Percentiles rank a stretch among this genome's conserved stretches.
Evolutionary conservation across 2,329 filamentous ascomycete genomes (phyloP).

Genomic region (Colletotrichum agaves): DNA sequence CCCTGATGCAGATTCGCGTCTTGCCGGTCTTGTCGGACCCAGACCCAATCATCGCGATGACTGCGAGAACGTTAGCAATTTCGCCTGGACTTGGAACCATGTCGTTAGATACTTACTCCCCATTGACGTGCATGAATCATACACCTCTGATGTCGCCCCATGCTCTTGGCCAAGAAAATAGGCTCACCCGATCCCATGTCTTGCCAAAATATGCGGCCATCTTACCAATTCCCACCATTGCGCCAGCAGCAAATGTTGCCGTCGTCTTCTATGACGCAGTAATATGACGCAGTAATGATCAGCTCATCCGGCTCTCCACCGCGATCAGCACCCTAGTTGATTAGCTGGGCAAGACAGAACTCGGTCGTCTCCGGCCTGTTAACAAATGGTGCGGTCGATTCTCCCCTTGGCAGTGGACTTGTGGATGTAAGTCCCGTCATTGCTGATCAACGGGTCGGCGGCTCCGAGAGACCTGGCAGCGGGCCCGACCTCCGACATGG

Average conservation of each 20-base stretch:
- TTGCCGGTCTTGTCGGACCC: constrained; percentile 37
- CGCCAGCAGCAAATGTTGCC: constrained; percentile 47
- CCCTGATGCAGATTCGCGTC: constrained; percentile 40
- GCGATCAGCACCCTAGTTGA: constrained; percentile 38
- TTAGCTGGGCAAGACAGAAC: constrained; percentile 41
- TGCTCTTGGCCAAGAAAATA: constrained; percentile 38
- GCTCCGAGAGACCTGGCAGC: not conserved
- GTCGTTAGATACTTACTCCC: constrained; percentile 15
- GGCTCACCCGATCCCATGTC: constrained; percentile 39
- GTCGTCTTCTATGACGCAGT: constrained; percentile 45
- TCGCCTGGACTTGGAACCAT: no score
- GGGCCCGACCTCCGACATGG: not conserved
- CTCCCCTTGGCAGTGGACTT: constrained; percentile 35
- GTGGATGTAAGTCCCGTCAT: constrained; percentile 46
- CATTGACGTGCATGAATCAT: constrained; percentile 41
- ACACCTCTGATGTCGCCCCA: constrained; percentile 40
- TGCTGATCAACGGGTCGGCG: not conserved
- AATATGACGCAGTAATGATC: constrained; percentile 35
- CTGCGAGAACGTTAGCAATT: no score
- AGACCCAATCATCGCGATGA: constrained; percentile 42
- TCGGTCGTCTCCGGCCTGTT: constrained; percentile 39
- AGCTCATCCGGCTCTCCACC: constrained; percentile 38
- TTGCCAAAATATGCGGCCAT: constrained; percentile 48
- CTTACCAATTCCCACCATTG: constrained; percentile 45
- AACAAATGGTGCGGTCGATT: constrained; percentile 38